A percentile compares a stretch with the other conserved stretches of the same genome.
Evolutionary conservation across 129 eudicot species (phyloP).

Genomic region (Centrapalus pauciflorus): DNA sequence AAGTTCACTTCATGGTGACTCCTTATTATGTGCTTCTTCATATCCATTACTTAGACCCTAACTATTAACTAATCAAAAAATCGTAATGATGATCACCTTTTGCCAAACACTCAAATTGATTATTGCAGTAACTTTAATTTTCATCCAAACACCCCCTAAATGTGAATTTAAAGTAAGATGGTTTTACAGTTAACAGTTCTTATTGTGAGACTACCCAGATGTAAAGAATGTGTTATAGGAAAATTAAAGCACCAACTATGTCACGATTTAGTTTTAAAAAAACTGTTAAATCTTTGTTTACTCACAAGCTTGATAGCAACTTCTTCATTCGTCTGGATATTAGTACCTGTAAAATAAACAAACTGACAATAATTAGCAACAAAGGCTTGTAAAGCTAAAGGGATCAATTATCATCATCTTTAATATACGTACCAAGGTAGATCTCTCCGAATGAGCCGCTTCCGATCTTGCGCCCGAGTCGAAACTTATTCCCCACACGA

Average conservation of each 20-base stretch:
- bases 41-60: no score
- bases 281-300: slow-evolving; percentile 4
- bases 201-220: neutral
- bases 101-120: neutral
- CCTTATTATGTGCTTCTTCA: no score
- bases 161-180: neutral
- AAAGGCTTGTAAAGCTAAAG: neutral
- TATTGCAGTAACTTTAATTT: no score
- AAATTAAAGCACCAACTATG: slow-evolving; percentile 1
- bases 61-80: no score
- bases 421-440: slow-evolving; percentile 61
- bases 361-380: slow-evolving; percentile 4
- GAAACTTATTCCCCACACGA: slow-evolving; percentile 90
- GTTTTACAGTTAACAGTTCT: neutral
- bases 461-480: slow-evolving; percentile 91
- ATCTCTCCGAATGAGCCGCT: slow-evolving; percentile 98
- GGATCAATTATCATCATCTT: neutral
- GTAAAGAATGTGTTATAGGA: neutral
- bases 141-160: no score
- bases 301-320: slow-evolving; percentile 97
- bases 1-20: no score
- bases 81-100: neutral
- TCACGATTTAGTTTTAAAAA: neutral
- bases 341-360: slow-evolving; percentile 54
- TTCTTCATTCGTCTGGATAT: slow-evolving; percentile 94